Base-by-base conservation (phyloP, 306 rosid genomes). In the Betula pendula region DNA sequence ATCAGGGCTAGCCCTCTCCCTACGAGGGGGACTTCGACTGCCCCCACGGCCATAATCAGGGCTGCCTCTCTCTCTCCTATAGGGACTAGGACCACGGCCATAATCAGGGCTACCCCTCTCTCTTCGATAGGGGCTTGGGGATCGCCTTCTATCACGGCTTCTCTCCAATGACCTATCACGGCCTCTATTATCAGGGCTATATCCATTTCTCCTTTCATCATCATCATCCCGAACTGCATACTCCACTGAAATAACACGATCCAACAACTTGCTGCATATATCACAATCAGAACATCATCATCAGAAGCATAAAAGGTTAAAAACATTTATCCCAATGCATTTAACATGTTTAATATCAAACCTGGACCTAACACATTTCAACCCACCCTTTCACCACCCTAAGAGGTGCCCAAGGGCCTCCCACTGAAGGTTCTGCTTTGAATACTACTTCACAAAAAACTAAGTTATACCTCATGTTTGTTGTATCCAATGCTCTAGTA, bases 71-170 rank as follows among this genome's bases (percentile, higher is more conserved):
- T 88, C 93, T 79, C 89, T 89, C 77, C 87, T 80, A 68, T 83
- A 85, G 19, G 97, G 89, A 78, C 92, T 88, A 65, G 92, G 15
- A 9, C 92, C 99, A 75, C 85, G 96, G 24, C 99, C 99, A 84
- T 96, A 93, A 86, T 96, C 98, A 75, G 99, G 99, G 84, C 99
- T 96, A 19, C 89, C 99, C 81, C 98, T 85, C 88, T 91, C 99
- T 79, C 94, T 83, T 73, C 77, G 85, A 80, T 86, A 89, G 22
- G 99, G 99, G 81, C 96, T 96, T 35, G 90, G 96, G 67, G 99
- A 96, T 49, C 96, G 92, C 50, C 94, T 89, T 78, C 93, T 95
- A 72, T 92, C 94, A 50, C 81, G 87, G 29, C 92, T 84, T 79
- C 93, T 88, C 71, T 92, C 94, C 3, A 80, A 87, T 27, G 87